phyloP scores from a whole-genome alignment of 2,329 filamentous ascomycete genomes.

The Fusarium algeriense region DNA sequence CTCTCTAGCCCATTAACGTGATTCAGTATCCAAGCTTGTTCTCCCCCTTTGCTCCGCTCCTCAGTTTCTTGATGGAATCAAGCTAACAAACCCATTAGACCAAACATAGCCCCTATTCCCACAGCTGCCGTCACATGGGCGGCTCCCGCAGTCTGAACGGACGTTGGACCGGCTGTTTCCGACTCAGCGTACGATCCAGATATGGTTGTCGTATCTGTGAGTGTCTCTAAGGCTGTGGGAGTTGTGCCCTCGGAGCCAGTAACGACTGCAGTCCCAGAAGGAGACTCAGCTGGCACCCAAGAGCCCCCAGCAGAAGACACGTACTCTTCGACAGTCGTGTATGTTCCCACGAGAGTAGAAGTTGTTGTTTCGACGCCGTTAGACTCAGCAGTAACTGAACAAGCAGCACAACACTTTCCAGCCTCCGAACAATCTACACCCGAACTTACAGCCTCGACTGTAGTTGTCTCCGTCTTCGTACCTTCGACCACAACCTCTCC shows the following conservation, averaged over 20 bases:
- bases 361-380: not conserved
- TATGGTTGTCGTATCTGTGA: constrained; percentile 1
- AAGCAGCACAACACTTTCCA: constrained; percentile 38
- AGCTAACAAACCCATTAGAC: constrained; percentile 42
- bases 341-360: constrained; percentile 13
- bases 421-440: constrained; percentile 28
- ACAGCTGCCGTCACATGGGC: constrained; percentile 38
- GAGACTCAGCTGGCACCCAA: constrained; percentile 14
- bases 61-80: constrained; percentile 18
- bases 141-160: constrained; percentile 41
- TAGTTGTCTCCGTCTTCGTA: constrained; percentile 40
- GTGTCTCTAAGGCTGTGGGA: constrained; percentile 2
- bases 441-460: constrained; percentile 36
- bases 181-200: constrained; percentile 14
- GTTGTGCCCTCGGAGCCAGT: constrained; percentile 10
- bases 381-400: constrained; percentile 12
- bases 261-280: not conserved
- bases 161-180: constrained; percentile 24
- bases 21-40: constrained; percentile 15
- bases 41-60: not conserved
- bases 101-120: constrained; percentile 43
- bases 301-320: constrained; percentile 33
- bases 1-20: constrained; percentile 16
- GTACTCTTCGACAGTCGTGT: constrained; percentile 21
- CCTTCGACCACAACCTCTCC: constrained; percentile 36